phyloP scores from a whole-genome alignment of 2,329 filamentous ascomycete species.

The Sporothrix dimorphospora region DNA sequence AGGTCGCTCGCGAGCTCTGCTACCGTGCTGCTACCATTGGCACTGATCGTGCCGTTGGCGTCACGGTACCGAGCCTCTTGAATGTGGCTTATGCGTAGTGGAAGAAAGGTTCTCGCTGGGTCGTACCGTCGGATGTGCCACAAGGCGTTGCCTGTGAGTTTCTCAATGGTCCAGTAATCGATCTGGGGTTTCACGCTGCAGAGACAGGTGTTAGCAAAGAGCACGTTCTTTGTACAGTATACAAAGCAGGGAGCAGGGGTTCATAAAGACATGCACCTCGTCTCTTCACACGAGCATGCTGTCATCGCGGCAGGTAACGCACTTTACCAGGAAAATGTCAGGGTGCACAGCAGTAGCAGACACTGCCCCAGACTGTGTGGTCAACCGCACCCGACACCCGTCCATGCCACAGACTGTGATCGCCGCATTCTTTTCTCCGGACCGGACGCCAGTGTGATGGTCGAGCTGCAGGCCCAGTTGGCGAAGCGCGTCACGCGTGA shows the following conservation, averaged over 20 bases:
- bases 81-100: conserved; percentile 31
- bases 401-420: conserved; percentile 30
- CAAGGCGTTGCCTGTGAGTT: conserved; percentile 30
- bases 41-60: conserved; percentile 21
- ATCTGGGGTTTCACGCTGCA: conserved; percentile 29
- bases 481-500: conserved; percentile 30
- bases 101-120: conserved; percentile 23
- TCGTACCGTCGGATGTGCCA: conserved; percentile 33
- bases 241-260: neutral
- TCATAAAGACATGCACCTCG: neutral
- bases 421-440: conserved; percentile 23
- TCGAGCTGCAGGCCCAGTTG: conserved; percentile 31
- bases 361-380: conserved; percentile 25
- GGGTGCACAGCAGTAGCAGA: conserved; percentile 27
- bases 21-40: conserved; percentile 14
- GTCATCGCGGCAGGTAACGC: neutral
- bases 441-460: conserved; percentile 26
- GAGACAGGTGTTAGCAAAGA: neutral
- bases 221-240: too few species aligned
- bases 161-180: conserved; percentile 33
- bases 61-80: conserved; percentile 31
- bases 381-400: conserved; percentile 27
- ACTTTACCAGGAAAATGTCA: conserved; percentile 34
- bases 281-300: neutral
- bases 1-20: conserved; percentile 27